These are phyloP conservation scores for Aspergillus avenaceus DNA, from an alignment of 495 filamentous ascomycete species.

Conservation along the genomic window DNA sequence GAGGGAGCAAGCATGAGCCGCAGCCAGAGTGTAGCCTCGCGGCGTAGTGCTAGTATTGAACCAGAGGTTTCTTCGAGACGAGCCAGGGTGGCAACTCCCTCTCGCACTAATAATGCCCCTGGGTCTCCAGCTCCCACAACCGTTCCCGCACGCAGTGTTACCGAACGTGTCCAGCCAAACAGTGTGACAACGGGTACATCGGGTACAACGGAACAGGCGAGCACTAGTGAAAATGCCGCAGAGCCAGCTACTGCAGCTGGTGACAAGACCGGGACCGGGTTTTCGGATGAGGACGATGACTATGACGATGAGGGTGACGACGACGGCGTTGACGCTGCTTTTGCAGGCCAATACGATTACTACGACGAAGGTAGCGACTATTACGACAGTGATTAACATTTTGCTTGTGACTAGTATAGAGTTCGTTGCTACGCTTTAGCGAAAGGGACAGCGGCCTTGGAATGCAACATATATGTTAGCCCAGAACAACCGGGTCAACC, in stretches of 20 bases:
- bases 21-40: conserved; percentile 36
- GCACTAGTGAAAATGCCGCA: conserved; percentile 14
- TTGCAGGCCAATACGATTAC: conserved; percentile 35
- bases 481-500: neutral
- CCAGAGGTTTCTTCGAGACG: conserved; percentile 22
- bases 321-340: conserved; percentile 38
- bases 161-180: conserved; percentile 5
- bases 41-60: conserved; percentile 36
- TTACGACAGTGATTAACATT: conserved; percentile 30
- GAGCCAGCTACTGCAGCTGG: conserved; percentile 21
- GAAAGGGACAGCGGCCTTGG: neutral
- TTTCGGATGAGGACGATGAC: conserved; percentile 31
- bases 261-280: conserved; percentile 17
- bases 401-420: neutral
- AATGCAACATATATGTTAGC: neutral
- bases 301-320: conserved; percentile 26
- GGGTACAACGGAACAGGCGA: conserved; percentile 4
- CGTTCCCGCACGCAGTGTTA: conserved; percentile 6
- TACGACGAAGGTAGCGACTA: conserved; percentile 32
- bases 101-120: conserved; percentile 12
- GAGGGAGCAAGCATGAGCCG: conserved; percentile 31
- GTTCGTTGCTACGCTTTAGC: neutral
- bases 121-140: conserved; percentile 19
- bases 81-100: conserved; percentile 15
- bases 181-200: conserved; percentile 1